Base-by-base conservation (phyloP, 164 flowering plant species). In the Nelumbo lutea region DNA sequence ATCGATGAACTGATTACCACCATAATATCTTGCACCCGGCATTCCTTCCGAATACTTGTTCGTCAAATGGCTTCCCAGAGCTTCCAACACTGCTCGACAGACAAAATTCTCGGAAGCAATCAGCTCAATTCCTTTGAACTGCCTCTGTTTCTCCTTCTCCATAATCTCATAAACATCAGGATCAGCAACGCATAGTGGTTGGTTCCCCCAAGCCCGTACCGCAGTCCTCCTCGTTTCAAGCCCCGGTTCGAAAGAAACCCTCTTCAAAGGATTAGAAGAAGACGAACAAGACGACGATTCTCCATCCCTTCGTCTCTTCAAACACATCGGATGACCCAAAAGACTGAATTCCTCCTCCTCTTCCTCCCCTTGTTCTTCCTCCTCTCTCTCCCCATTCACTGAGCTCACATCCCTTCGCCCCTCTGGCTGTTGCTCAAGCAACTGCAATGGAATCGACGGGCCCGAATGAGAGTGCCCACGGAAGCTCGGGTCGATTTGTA, bases 21-120 rank as follows among this genome's bases (percentile, higher is more conserved):
- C 80, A 42, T 90, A 90, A 68, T 88, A 90, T 46, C 93, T 72
- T 1, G 88, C 83, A 10, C 96, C 90, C 0, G 93, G 93, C 87
- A 83, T 78, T 44, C 96, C 96, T 69, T 90, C 96, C 1, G 93
- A 87, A 65, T 90, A 90, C 76, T 90, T 90, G 60, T 90, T 90
- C 6, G 91, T 88, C 70, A 90, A 75, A 71, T 78, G 86, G 70
- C 90, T 87, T 0, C 96, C 96, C 8, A 90, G 75, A 0, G 96
- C 91, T 65, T 90, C 93, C 82, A 90, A 79, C 10, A 88, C 96
- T 0, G 93, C 93, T 40, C 69, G 71, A 56, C 90, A 90, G 6
- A 84, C 90, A 38, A 83, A 90, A 79, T 90, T 90, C 76, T 90
- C 96, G 0, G 93, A 90, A 0, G 96, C 91, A 5, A 90, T 88